Conservation (phyloP, 2,329 filamentous ascomycete genomes). For the Paecilomyces variotii region DNA sequence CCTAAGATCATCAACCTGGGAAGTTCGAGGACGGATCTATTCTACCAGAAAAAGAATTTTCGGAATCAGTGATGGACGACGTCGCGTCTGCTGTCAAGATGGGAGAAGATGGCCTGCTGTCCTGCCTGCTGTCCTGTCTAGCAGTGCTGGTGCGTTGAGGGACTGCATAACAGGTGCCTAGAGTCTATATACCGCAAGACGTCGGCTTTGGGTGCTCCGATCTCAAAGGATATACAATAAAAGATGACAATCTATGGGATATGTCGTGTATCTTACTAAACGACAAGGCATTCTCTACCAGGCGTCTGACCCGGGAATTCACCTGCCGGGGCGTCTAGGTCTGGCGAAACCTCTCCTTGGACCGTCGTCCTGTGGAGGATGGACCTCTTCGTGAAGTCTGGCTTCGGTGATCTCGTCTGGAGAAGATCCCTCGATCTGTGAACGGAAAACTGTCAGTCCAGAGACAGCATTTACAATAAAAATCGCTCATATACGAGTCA, state of each 20-base stretch:
- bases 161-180: background rate
- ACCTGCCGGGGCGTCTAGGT: constrained; percentile 54
- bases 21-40: constrained; percentile 87
- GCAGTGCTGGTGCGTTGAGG: background rate
- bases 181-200: background rate
- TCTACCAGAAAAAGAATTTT: constrained; percentile 62
- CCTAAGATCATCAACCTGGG: constrained; percentile 99
- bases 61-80: constrained; percentile 30
- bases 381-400: constrained; percentile 47
- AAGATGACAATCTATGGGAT: background rate
- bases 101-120: background rate
- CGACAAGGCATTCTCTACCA: background rate
- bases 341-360: constrained; percentile 51
- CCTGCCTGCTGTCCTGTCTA: background rate
- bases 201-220: background rate
- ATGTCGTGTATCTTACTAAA: background rate
- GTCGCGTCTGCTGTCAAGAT: constrained; percentile 1
- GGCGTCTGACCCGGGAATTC: constrained; percentile 9
- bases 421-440: constrained; percentile 50
- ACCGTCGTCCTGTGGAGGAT: constrained; percentile 40
- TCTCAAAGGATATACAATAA: background rate
- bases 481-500: constrained; percentile 5
- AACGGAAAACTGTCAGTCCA: constrained; percentile 11
- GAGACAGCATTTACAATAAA: background rate
- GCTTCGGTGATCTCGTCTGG: constrained; percentile 50